Evolutionary conservation across 108 stramenopile species (phyloP).

Genomic region (Chaetoceros tenuissimus): DNA sequence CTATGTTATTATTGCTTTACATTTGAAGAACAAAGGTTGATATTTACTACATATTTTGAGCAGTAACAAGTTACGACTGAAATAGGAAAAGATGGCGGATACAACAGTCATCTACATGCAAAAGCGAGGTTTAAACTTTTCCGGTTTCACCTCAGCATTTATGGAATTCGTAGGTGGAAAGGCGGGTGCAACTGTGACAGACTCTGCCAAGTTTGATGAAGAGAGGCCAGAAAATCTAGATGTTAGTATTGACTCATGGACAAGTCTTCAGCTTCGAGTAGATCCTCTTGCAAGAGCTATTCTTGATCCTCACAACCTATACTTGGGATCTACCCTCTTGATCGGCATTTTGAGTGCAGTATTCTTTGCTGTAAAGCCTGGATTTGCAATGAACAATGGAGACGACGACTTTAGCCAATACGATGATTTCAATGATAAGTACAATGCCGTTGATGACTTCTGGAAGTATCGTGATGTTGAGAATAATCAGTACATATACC

Average conservation of each 20-base stretch:
- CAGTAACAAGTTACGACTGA: too few species aligned
- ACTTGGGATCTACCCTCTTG: constrained; percentile 13
- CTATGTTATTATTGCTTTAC: too few species aligned
- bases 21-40: too few species aligned
- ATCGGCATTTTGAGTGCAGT: constrained; percentile 15
- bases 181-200: constrained; percentile 7
- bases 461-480: constrained; percentile 24
- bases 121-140: neutral
- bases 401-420: constrained; percentile 9
- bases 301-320: constrained; percentile 30
- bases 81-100: too few species aligned
- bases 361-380: constrained; percentile 28
- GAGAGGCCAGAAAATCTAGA: constrained; percentile 19
- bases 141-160: neutral
- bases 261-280: constrained; percentile 33
- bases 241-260: constrained; percentile 31
- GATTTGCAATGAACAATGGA: constrained; percentile 14
- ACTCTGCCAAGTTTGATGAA: constrained; percentile 29
- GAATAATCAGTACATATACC: constrained; percentile 18
- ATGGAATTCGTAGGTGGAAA: neutral
- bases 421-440: constrained; percentile 12
- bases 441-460: constrained; percentile 26
- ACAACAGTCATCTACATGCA: neutral
- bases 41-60: too few species aligned
- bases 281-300: constrained; percentile 35